Percentiles rank a stretch among this genome's conserved stretches.
Evolutionary conservation across 257 asterid genomes (phyloP).

Genomic region (Paraleonurus japonicus): DNA sequence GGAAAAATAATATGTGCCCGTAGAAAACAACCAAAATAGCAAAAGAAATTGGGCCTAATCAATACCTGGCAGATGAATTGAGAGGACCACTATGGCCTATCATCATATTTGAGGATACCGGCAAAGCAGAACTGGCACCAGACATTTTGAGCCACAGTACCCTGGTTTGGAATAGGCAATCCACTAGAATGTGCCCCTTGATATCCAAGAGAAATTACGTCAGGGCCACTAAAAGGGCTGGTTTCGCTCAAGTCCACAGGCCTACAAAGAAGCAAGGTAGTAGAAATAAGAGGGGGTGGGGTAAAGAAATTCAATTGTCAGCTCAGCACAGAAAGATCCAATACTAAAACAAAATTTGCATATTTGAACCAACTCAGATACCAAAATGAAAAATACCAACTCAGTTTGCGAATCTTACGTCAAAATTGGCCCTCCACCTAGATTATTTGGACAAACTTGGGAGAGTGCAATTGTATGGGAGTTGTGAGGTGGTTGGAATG

Average conservation of each 20-base stretch:
- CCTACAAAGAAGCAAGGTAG: conserved; percentile 44
- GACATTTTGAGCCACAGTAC: conserved; percentile 42
- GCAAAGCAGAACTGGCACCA: conserved; percentile 53
- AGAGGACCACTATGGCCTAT: conserved; percentile 57
- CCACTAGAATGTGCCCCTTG: conserved; percentile 70
- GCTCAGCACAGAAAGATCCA: conserved; percentile 4
- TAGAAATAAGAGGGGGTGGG: not conserved
- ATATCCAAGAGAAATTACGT: conserved; percentile 57
- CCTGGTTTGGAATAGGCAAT: conserved; percentile 55
- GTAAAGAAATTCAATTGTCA: conserved; percentile 2
- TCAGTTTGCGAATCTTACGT: conserved; percentile 57
- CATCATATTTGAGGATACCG: conserved; percentile 64
- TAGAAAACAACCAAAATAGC: conserved; percentile 16
- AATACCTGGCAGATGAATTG: conserved; percentile 66
- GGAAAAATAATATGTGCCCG: not conserved
- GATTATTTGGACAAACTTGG: conserved; percentile 75
- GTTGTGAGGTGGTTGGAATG: conserved; percentile 74
- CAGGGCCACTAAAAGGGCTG: conserved; percentile 46
- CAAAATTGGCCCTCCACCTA: conserved; percentile 63
- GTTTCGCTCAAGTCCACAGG: conserved; percentile 89
- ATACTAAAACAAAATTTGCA: conserved; percentile 19
- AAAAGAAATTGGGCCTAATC: conserved; percentile 9
- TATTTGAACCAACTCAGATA: not conserved
- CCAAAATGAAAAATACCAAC: not conserved
- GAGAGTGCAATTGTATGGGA: conserved; percentile 82